Percentiles rank a stretch among this genome's conserved stretches.
phyloP scores from a whole-genome alignment of 345 rosid genomes.

The Lepidium aucheri region DNA sequence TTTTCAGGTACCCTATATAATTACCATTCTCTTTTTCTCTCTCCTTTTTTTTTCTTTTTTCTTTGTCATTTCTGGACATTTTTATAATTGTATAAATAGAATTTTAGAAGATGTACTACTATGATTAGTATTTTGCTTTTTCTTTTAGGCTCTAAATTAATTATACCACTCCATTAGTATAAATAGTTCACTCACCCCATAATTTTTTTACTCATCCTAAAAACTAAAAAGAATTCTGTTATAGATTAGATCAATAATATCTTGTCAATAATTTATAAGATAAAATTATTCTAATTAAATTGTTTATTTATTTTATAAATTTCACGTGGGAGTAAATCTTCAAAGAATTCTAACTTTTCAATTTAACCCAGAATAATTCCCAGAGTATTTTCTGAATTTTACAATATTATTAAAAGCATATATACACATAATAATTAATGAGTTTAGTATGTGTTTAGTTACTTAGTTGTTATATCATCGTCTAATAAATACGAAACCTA shows the following conservation, averaged over 20 bases:
- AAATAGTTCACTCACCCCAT: no score
- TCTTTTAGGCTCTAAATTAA: neutral
- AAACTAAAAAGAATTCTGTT: no score
- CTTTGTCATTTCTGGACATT: neutral
- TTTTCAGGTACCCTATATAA: slow-evolving; percentile 31
- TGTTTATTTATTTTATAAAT: no score
- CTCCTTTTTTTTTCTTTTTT: no score
- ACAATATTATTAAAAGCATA: no score
- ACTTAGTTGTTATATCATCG: neutral
- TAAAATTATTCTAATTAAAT: no score
- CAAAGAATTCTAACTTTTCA: no score
- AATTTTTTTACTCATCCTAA: no score
- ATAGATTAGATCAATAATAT: no score
- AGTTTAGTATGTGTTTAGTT: neutral
- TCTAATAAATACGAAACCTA: slow-evolving; percentile 20
- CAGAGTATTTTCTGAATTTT: neutral
- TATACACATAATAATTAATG: neutral
- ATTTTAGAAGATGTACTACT: neutral
- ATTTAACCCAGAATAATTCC: neutral
- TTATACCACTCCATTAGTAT: neutral
- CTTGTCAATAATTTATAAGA: no score
- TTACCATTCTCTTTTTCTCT: neutral
- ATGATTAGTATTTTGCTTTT: neutral
- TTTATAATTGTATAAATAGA: neutral
- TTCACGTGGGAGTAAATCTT: no score